phyloP scores from a whole-genome alignment of 2,329 filamentous ascomycete species.

The Botrytis fabae region DNA sequence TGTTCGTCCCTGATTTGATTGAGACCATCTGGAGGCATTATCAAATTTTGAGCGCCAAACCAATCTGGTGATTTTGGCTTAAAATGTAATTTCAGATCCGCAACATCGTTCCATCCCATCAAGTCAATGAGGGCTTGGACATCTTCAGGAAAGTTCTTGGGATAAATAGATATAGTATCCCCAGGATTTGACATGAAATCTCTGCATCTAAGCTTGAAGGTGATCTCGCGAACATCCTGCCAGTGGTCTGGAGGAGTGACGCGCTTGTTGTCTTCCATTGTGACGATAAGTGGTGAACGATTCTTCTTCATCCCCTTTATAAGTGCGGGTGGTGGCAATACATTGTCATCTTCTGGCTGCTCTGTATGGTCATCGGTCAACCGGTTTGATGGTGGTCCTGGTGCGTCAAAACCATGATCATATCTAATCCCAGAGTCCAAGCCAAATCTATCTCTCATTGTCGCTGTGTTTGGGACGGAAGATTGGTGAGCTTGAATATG shows the following conservation, averaged over 20 bases:
- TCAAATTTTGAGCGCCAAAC: constrained; percentile 38
- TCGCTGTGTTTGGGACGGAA: background rate
- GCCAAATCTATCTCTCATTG: background rate
- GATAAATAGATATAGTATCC: constrained; percentile 77
- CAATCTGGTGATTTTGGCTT: constrained; percentile 37
- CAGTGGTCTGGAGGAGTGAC: constrained; percentile 78
- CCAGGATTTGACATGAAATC: constrained; percentile 59
- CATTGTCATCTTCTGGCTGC: background rate
- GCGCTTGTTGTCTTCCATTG: constrained; percentile 64
- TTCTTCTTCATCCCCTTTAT: background rate
- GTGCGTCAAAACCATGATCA: background rate
- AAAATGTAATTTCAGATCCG: constrained; percentile 67
- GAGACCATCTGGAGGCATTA: constrained; percentile 40
- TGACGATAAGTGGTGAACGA: background rate
- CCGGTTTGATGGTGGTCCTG: background rate
- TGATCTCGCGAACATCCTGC: constrained; percentile 89
- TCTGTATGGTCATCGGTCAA: background rate
- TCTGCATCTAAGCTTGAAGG: constrained; percentile 53
- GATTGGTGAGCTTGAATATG: background rate
- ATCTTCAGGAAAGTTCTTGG: constrained; percentile 82
- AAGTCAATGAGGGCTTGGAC: constrained; percentile 75
- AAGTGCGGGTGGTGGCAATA: background rate
- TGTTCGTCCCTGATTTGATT: constrained; percentile 39
- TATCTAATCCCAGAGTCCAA: background rate
- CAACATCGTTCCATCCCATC: constrained; percentile 75